Base-by-base conservation (phyloP, 768 basidiomycete genomes). In the Termitomyces sp. region DNA sequence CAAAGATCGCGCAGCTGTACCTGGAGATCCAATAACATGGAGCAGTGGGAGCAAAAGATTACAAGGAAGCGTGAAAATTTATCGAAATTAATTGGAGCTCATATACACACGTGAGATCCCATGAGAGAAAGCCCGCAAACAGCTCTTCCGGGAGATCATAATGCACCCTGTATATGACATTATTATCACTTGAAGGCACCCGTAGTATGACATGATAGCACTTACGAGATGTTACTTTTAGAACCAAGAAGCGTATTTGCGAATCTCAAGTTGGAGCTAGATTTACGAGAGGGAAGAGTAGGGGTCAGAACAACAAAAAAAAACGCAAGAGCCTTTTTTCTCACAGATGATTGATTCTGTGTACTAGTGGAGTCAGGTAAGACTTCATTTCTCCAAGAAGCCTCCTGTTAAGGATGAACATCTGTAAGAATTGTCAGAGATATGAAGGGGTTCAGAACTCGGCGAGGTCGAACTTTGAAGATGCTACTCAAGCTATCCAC, bases 151-250 rank as follows among this genome's bases (percentile, higher is more conserved):
- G 56, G 0, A 57, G 51, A 37, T 57, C 50, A 41, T 57, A 57
- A 38, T 57, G 56, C 1, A 42, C 56, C 14, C 56, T 57, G 21
- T 17, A 26, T 40, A 5, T 17, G 3, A n/a, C 26, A 8, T 50
- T 12, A 32, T 10, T 11, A 51, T 28, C 38, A 19, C 5, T 30
- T 10, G 8, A 24, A 9, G 2, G 2, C 19, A 38, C 26, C 19
- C 41, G 12, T 5, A 9, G 9, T 12, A 3, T 9, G 5, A 2
- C 6, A 28, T 41, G 6, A 26, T 22, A 14, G 17, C 0, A 19
- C 56, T 53, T 52, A 57, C 56, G 51, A 57, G 12, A 57, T 57
- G 40, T 57, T 57, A n/a, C 56, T 52, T 34, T 47, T 57, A 21
- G 50, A 51, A 12, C 56, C 56, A 11, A 35, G 50, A n/a, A 51